Evolutionary conservation across 139 green algal species (phyloP), one percentile per base, ranked within the genome.

Genomic region (Eudorina sp.): DNA sequence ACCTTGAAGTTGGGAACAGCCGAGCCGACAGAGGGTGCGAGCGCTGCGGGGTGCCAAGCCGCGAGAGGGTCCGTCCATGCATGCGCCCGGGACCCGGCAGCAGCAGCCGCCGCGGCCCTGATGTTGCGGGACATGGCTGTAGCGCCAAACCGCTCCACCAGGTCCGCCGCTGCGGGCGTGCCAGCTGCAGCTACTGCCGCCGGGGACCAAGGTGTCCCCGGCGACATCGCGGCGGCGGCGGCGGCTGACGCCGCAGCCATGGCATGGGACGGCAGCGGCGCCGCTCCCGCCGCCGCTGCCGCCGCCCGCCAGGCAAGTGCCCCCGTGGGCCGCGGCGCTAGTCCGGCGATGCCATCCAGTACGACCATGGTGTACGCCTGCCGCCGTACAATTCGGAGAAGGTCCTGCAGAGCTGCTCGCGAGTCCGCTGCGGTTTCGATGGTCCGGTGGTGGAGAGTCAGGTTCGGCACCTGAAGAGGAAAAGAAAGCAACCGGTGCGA

Each of bases 261-360:
- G n/a, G n/a, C n/a, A n/a, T n/a, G n/a, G 13, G 13, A 13, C 51
- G 51, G 13, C 13, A 58, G 6, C 34, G 43, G 31, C 53, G 69
- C 40, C n/a, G 38, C 40, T 21, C 38, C 19, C 53, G 31, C 40
- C n/a, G 69, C 36, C n/a, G 69, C 69, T 53, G 69, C n/a, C n/a
- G n/a, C n/a, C n/a, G n/a, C n/a, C n/a, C n/a, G n/a, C n/a, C n/a
- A n/a, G n/a, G n/a, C n/a, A n/a, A n/a, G n/a, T n/a, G n/a, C n/a
- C n/a, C 70, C 51, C 41, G 75, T 5, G 23, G 38, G 77, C 38
- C 55, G 78, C 58, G 78, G 80, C 43, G 80, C 80, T 60, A 86
- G 60, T 6, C 21, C 80, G 11, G 80, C 9, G 18, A 86, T 60
- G 13, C 31, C 19, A 31, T 86, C 80, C 80, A 86, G 80, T 5